Base-by-base conservation (phyloP, 2,329 filamentous ascomycete genomes). In the Venturia oleaginea region DNA sequence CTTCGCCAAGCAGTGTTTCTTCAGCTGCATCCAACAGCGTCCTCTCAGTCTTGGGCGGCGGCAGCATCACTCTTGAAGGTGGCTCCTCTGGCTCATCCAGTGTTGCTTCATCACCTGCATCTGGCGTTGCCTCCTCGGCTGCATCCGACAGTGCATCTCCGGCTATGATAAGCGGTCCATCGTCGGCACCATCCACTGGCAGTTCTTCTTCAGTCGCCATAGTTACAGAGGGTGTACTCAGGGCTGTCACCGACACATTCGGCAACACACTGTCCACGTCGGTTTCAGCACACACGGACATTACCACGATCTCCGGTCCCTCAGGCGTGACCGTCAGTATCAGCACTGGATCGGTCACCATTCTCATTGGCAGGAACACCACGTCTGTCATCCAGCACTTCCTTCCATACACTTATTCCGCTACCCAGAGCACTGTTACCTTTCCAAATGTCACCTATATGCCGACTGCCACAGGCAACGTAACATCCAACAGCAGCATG, bases 291-390 rank as follows among this genome's bases (percentile, higher is more conserved):
- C 51, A 57, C 27, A 57, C 51, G 5, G 51, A 57, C 30, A 57
- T 57, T 6, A 57, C 51, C 51, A 57, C 51, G 15, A 34, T 57
- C 30, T 57, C 51, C 8, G 51, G 51, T 32, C 51, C 51, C 4
- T 57, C 51, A 34, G 51, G 51, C 19, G 51, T 57, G 51, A 57
- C 51, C 15, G 30, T 57, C 51, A 57, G 51, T 22, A 57, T 57
- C 30, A 57, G 51, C 51, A 57, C 51, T 11, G 51, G 51, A 32
- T 57, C 51, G 30, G 51, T 57, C 27, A 57, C 51, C 30, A 34
- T 57, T 15, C 51, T 57, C 4, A 17, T 57, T 19, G 51, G 51
- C 51, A 32, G 24, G 13, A 57, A 34, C 17, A 57, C 30, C 51
- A 57, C 51, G 22, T 57, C 51, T 32, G 51, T 57, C 27, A 34